Percentiles rank a stretch among this genome's conserved stretches.
Evolutionary conservation across 345 rosid species (phyloP).

Genomic region (Hibiscus tridactylites): DNA sequence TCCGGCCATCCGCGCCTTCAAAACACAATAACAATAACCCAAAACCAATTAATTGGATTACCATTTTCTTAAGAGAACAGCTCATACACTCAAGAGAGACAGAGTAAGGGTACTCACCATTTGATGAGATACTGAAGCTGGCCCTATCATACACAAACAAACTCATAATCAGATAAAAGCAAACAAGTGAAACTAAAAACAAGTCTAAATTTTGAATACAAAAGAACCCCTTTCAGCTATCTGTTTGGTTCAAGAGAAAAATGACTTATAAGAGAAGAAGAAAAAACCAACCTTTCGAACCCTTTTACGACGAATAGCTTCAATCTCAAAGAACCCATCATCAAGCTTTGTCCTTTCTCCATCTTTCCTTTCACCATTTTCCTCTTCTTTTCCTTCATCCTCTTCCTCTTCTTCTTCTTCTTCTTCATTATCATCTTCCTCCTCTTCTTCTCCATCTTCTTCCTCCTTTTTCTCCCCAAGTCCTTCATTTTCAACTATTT

Average conservation of each 20-base stretch:
- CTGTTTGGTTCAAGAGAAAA: conserved; percentile 1
- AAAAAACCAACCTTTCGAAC: conserved; percentile 57
- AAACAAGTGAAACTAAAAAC: neutral
- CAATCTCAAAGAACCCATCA: conserved; percentile 91
- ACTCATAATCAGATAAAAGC: conserved; percentile 1
- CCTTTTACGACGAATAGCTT: conserved; percentile 90
- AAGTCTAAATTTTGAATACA: neutral
- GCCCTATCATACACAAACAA: conserved; percentile 38
- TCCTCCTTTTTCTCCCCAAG: neutral
- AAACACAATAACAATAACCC: neutral
- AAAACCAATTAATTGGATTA: conserved; percentile 13
- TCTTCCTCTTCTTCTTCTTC: conserved; percentile 33
- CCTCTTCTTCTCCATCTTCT: conserved; percentile 1
- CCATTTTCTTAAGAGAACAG: neutral
- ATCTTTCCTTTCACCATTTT: conserved; percentile 21
- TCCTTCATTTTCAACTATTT: neutral
- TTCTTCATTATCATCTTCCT: conserved; percentile 22
- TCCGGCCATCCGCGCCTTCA: conserved; percentile 99
- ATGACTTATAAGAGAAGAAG: neutral
- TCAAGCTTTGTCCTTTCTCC: conserved; percentile 66
- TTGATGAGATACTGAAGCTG: conserved; percentile 92
- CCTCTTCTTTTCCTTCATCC: conserved; percentile 24
- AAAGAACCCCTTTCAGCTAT: neutral
- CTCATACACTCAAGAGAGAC: neutral
- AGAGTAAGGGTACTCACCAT: conserved; percentile 52